Evolutionary conservation across 78 protist species (phyloP), one percentile per base, ranked within the genome.

Genomic region (Dictyostelium capitatum): DNA sequence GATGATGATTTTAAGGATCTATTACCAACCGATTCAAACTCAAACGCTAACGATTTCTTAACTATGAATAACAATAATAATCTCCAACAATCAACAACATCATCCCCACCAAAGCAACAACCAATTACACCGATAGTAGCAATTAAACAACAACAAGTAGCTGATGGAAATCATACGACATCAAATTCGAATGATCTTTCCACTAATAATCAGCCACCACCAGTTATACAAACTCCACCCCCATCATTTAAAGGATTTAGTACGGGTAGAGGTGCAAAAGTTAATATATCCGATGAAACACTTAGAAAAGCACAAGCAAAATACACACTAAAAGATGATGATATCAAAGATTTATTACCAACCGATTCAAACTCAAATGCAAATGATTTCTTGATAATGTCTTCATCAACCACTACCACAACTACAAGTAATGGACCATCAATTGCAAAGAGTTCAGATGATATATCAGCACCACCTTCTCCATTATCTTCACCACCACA

Each of bases 71-170:
- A 6, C 20, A 65, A 28, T 30, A 65, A 23, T 10, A 30, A 14
- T 30, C 20, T 0, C 2, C n/a, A 23, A 23, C 9, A 10, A 10
- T n/a, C 25, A 30, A 14, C 41, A 30, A 23, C 37, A 65, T 25
- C 17, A 59, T 30, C 62, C 32, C 32, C 12, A 80, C 41, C 46
- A 64, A 80, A n/a, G n/a, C 10, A 15, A 67, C n/a, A 50, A 65
- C 10, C 30, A 43, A 62, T 19, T 12, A 48, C 32, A 67, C 65
- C n/a, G 50, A 67, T 19, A 67, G 50, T 32, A 50, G 51, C 17
- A 67, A 67, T 69, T n/a, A n/a, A 67, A 47, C 28, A 82, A 67
- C 15, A 65, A 50, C 14, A 81, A 65, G n/a, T n/a, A n/a, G n/a
- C n/a, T n/a, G n/a, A n/a, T n/a, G n/a, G n/a, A n/a, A n/a, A n/a